Base-by-base conservation (phyloP, 192 early-diverging fungal genomes). In the Physocladia obscura region DNA sequence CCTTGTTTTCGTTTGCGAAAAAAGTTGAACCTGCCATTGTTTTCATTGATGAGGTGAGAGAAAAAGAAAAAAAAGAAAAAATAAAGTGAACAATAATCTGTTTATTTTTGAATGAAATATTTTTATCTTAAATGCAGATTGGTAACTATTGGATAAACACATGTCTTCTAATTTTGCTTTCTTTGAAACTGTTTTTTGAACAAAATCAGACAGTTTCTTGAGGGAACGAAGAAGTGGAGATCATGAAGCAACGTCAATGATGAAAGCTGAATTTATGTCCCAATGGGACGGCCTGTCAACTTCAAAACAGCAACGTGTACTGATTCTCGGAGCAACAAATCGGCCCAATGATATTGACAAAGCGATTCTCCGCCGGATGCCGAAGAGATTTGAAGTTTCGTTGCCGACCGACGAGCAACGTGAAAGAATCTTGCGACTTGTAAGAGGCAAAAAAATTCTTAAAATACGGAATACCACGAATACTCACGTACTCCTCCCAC, bases 21-120 rank as follows among this genome's bases (percentile, higher is more conserved):
- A 99, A 99, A 79, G 83, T 99, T 38, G 89, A 96, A 73, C 97
- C 97, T 0, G 80, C 89, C 27, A 99, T 99, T 60, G 90, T 99
- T 24, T 99, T 99, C 75, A 99, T 99, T 76, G 97, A 99, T 80
- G 97, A 99, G 75, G 98, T n/a, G n/a, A n/a, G n/a, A n/a, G n/a
- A n/a, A n/a, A n/a, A n/a, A n/a, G n/a, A n/a, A n/a, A n/a, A n/a
- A n/a, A n/a, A n/a, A n/a, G n/a, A n/a, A n/a, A n/a, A n/a, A n/a
- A n/a, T n/a, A n/a, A n/a, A n/a, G n/a, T n/a, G n/a, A n/a, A n/a
- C n/a, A n/a, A n/a, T n/a, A n/a, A n/a, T n/a, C n/a, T n/a, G n/a
- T n/a, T n/a, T n/a, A n/a, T n/a, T n/a, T n/a, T n/a, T n/a, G n/a
- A n/a, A n/a, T n/a, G n/a, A n/a, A n/a, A n/a, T n/a, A n/a, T n/a